These are phyloP conservation scores for Pachyrhizus erosus DNA, from an alignment of 306 rosid species.

Conservation along the genomic window DNA sequence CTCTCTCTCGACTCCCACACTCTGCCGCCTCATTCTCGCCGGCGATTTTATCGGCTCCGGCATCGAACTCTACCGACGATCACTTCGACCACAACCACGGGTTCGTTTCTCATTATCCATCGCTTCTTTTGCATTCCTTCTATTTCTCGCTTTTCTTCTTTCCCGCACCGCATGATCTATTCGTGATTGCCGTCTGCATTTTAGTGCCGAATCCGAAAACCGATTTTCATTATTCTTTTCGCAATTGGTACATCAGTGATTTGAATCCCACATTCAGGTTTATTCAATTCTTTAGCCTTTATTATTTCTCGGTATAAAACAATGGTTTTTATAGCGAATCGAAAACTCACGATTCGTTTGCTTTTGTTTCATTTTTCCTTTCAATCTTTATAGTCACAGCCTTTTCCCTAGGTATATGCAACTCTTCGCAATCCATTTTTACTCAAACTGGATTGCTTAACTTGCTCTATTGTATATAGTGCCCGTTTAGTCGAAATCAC, in stretches of 20 bases:
- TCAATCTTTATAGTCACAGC: neutral
- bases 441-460: conserved; percentile 20
- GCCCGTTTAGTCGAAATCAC: conserved; percentile 10
- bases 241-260: conserved; percentile 23
- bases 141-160: neutral
- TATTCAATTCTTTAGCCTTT: neutral
- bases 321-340: neutral
- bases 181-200: conserved; percentile 39
- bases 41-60: conserved; percentile 39
- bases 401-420: neutral
- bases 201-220: neutral
- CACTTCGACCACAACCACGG: conserved; percentile 12
- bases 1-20: conserved; percentile 40
- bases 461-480: conserved; percentile 13
- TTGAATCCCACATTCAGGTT: conserved; percentile 29
- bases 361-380: neutral
- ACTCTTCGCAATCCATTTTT: conserved; percentile 28
- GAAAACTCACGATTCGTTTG: neutral
- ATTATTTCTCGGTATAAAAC: neutral
- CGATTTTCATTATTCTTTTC: neutral
- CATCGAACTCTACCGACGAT: neutral
- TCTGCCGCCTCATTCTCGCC: conserved; percentile 50
- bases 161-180: conserved; percentile 37
- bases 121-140: neutral
- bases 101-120: conserved; percentile 39